phyloP scores from a whole-genome alignment of 2,329 filamentous ascomycete genomes.

The Fusarium tjaetaba region DNA sequence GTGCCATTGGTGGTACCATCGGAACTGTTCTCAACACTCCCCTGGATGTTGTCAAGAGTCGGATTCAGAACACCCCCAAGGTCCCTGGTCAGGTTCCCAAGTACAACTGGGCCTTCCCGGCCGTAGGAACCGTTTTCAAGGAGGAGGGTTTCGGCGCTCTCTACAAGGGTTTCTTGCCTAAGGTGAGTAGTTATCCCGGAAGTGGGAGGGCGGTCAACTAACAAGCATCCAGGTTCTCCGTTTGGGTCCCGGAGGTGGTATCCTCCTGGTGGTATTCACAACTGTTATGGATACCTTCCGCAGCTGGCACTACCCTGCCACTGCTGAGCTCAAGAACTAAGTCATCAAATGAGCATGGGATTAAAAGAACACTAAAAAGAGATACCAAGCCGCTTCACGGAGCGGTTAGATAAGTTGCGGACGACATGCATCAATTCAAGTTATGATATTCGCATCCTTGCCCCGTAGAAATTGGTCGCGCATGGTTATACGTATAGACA shows the following conservation, averaged over 20 bases:
- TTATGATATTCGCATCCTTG: not conserved
- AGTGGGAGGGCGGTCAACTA: not conserved
- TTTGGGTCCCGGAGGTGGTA: constrained; percentile 68
- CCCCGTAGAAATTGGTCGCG: not conserved
- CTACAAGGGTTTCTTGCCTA: constrained; percentile 98
- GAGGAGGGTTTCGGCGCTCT: constrained; percentile 93
- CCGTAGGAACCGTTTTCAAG: constrained; percentile 84
- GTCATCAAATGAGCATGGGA: not conserved
- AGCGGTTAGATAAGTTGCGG: constrained; percentile 22
- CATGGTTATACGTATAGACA: not conserved
- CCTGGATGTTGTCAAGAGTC: constrained; percentile 96
- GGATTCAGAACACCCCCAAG: constrained; percentile 94
- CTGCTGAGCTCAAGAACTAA: constrained; percentile 16
- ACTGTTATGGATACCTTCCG: constrained; percentile 94
- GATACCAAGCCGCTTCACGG: constrained; percentile 14
- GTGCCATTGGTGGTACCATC: constrained; percentile 84
- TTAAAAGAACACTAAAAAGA: not conserved
- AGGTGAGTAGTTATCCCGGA: constrained; percentile 73
- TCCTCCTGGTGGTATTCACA: constrained; percentile 87
- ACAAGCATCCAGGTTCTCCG: constrained; percentile 50
- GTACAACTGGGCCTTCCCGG: constrained; percentile 98
- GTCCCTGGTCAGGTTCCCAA: constrained; percentile 84
- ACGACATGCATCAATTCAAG: not conserved
- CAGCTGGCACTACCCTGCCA: constrained; percentile 54
- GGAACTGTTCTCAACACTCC: constrained; percentile 96